phyloP scores from a whole-genome alignment of 106 monocot species.

The Alisma plantagoaquatica region DNA sequence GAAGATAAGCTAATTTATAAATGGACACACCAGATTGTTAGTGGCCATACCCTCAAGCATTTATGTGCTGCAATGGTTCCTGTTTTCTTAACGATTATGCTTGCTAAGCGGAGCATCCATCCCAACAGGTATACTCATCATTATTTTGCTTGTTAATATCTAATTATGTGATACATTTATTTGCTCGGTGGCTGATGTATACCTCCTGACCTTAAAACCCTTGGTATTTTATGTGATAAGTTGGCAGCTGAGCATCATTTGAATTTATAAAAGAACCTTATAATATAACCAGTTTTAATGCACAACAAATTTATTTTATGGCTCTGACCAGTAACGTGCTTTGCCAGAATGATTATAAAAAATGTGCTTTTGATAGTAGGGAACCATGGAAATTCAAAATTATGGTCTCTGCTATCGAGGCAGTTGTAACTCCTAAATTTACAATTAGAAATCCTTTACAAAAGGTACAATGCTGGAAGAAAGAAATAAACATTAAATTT shows the following conservation, averaged over 20 bases:
- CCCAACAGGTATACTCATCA: conserved; percentile 45
- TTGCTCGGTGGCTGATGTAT: background rate
- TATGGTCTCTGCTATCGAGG: no score
- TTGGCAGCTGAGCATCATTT: no score
- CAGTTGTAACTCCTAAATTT: no score
- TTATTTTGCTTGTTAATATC: conserved; percentile 1
- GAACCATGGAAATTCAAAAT: no score
- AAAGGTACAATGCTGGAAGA: no score
- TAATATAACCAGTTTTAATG: background rate
- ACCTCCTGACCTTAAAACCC: no score
- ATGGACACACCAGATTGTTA: conserved; percentile 63
- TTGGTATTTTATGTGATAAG: background rate
- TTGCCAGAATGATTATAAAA: background rate
- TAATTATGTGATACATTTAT: background rate
- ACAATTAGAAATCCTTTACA: no score
- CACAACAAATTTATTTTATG: no score
- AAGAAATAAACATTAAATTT: no score
- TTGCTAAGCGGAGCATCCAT: conserved; percentile 69
- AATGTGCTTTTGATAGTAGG: no score
- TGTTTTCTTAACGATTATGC: conserved; percentile 92
- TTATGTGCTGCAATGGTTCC: conserved; percentile 92
- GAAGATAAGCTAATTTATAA: conserved; percentile 70
- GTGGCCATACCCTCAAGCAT: conserved; percentile 97
- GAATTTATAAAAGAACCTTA: background rate
- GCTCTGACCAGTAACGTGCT: background rate